Evolutionary conservation across 768 basidiomycete species (phyloP).

Genomic region (Rhizopogon vinicolor): DNA sequence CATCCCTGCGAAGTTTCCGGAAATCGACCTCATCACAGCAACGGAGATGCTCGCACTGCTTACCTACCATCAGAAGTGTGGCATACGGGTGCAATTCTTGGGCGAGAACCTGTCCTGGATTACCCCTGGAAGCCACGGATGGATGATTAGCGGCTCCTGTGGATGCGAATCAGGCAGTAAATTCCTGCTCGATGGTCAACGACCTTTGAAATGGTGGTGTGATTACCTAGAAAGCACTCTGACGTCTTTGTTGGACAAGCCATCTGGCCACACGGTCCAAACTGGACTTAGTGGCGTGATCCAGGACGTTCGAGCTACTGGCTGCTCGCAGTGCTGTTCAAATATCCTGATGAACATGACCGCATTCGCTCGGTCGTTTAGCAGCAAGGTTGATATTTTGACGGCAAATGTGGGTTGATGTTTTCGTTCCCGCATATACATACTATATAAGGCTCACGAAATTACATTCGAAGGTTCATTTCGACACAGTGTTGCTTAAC

Average conservation of each 20-base stretch:
- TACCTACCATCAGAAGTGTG: slow-evolving; percentile 7
- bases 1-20: slow-evolving; percentile 10
- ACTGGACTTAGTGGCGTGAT: neutral
- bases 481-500: slow-evolving; percentile 4
- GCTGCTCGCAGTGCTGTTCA: neutral
- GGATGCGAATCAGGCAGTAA: neutral
- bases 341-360: slow-evolving; percentile 1
- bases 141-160: neutral
- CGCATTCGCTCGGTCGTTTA: neutral
- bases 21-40: slow-evolving; percentile 19
- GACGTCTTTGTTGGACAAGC: slow-evolving; percentile 2
- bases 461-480: slow-evolving; percentile 4
- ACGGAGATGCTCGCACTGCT: slow-evolving; percentile 12
- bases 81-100: neutral
- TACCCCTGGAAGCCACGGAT: neutral
- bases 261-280: neutral
- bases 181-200: neutral
- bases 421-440: neutral
- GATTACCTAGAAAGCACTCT: slow-evolving; percentile 4
- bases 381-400: neutral
- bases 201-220: slow-evolving; percentile 4
- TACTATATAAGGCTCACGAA: neutral
- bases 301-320: neutral
- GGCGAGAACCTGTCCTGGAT: slow-evolving; percentile 6
- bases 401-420: neutral